Percentiles rank a stretch among this genome's conserved stretches.
These are phyloP conservation scores for Gossypium rotundifolium DNA, from an alignment of 345 rosid genomes.

Conservation along the genomic window DNA sequence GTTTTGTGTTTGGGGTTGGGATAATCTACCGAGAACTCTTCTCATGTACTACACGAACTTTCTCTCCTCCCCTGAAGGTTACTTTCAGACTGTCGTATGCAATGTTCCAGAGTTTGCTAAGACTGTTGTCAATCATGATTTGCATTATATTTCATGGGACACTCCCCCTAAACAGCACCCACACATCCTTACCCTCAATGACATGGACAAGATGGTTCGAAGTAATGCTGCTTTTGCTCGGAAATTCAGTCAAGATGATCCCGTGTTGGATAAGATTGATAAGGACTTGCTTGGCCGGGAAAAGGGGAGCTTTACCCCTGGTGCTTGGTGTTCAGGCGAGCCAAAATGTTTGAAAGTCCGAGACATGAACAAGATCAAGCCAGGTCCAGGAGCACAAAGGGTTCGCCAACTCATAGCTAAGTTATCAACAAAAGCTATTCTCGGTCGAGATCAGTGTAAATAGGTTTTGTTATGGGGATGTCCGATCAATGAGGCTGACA, in stretches of 20 bases:
- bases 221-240: slow-evolving; percentile 92
- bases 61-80: slow-evolving; percentile 95
- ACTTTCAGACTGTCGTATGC: slow-evolving; percentile 94
- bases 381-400: slow-evolving; percentile 76
- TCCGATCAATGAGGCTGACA: background rate
- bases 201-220: slow-evolving; percentile 48
- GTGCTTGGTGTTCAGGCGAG: slow-evolving; percentile 87
- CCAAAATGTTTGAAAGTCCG: slow-evolving; percentile 69
- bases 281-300: slow-evolving; percentile 57
- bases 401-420: slow-evolving; percentile 49
- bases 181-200: slow-evolving; percentile 64
- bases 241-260: slow-evolving; percentile 56
- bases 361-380: slow-evolving; percentile 48
- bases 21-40: slow-evolving; percentile 80
- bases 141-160: slow-evolving; percentile 98
- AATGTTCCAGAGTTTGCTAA: slow-evolving; percentile 78
- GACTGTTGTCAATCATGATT: slow-evolving; percentile 78
- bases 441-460: slow-evolving; percentile 63
- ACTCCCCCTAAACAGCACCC: slow-evolving; percentile 92
- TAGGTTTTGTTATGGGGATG: slow-evolving; percentile 29
- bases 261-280: slow-evolving; percentile 66
- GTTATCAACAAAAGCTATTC: slow-evolving; percentile 39
- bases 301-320: slow-evolving; percentile 71
- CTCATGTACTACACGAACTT: slow-evolving; percentile 95
- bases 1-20: slow-evolving; percentile 98